These are phyloP conservation scores for Chenopodium suecicum DNA, from an alignment of 148 eudicot species.

Conservation along the genomic window DNA sequence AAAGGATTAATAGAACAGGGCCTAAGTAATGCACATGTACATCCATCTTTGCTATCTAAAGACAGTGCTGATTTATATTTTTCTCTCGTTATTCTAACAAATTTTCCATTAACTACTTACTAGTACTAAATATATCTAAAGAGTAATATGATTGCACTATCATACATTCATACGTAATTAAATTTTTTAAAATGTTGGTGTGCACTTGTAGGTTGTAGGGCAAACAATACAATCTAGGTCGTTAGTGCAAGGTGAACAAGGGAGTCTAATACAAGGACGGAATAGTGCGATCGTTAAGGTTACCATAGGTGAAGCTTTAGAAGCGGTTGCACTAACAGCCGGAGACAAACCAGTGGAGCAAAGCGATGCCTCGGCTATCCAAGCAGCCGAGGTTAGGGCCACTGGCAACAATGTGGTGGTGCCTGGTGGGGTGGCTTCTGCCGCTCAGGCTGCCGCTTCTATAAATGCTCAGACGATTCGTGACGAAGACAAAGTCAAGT, in stretches of 20 bases:
- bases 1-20: too few species aligned
- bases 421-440: constrained; percentile 35
- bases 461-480: constrained; percentile 19
- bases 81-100: too few species aligned
- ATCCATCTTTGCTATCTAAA: too few species aligned
- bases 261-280: not conserved
- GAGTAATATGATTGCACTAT: too few species aligned
- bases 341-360: constrained; percentile 39
- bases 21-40: too few species aligned
- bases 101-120: too few species aligned
- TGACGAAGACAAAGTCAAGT: constrained; percentile 34
- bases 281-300: constrained; percentile 3
- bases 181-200: too few species aligned
- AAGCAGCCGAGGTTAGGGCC: constrained; percentile 43
- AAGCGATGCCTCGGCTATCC: constrained; percentile 43
- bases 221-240: constrained; percentile 29
- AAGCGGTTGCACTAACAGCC: constrained; percentile 32
- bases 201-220: constrained; percentile 28
- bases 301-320: constrained; percentile 49
- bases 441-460: constrained; percentile 42
- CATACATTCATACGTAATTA: too few species aligned
- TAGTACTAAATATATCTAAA: too few species aligned
- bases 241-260: constrained; percentile 11
- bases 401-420: constrained; percentile 29
- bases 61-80: too few species aligned